Percentiles rank a stretch among this genome's conserved stretches.
phyloP scores from a whole-genome alignment of 768 basidiomycete genomes.

The Suillus placidus region DNA sequence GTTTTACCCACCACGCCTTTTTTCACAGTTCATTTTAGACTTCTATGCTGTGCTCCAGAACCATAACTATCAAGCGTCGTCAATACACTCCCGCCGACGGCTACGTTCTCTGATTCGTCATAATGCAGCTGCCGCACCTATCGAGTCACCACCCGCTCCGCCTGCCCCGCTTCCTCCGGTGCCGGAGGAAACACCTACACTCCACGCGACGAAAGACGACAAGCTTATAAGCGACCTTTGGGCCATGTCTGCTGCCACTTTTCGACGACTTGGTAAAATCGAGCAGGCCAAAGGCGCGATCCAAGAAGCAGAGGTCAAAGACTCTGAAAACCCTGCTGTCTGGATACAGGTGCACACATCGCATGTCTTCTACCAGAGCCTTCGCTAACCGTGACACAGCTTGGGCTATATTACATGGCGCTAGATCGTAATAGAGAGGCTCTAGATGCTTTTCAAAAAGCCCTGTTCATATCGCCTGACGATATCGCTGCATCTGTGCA shows the following conservation, averaged over 20 bases:
- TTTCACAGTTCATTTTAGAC: constrained; percentile 45
- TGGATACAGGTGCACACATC: constrained; percentile 83
- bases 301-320: constrained; percentile 90
- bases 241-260: constrained; percentile 94
- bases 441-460: constrained; percentile 80
- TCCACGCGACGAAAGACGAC: constrained; percentile 55
- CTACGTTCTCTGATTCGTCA: constrained; percentile 49
- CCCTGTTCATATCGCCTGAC: constrained; percentile 82
- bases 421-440: constrained; percentile 62
- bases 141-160: constrained; percentile 40
- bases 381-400: constrained; percentile 41
- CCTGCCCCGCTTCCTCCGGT: constrained; percentile 38
- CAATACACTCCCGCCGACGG: constrained; percentile 79
- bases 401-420: constrained; percentile 74
- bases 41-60: constrained; percentile 68
- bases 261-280: constrained; percentile 84
- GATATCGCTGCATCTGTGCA: constrained; percentile 79
- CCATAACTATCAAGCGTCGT: constrained; percentile 70
- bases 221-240: constrained; percentile 83
- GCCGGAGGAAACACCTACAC: constrained; percentile 35
- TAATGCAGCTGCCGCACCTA: constrained; percentile 28
- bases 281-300: constrained; percentile 91
- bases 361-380: background rate
- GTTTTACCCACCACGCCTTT: background rate
- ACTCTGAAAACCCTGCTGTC: constrained; percentile 84